A percentile compares a stretch with the other conserved stretches of the same genome.
Evolutionary conservation across 768 basidiomycete species (phyloP).

Genomic region (Termitomyces sp.): DNA sequence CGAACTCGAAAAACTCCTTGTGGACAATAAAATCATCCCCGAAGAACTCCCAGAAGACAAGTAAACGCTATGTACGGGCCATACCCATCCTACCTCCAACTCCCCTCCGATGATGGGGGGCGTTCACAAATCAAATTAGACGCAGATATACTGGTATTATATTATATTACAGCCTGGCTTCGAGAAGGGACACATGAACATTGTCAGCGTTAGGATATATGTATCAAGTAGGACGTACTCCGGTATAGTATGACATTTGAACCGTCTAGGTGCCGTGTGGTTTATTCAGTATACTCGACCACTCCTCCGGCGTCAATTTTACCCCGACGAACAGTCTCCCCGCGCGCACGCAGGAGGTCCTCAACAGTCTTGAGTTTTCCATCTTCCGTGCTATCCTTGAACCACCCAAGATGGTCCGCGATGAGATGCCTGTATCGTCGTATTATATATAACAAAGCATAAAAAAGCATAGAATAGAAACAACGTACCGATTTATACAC

Average conservation of each 20-base stretch:
- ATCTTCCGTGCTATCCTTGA: conserved; percentile 74
- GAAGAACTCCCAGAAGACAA: conserved; percentile 26
- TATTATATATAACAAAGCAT: not conserved
- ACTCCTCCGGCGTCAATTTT: conserved; percentile 45
- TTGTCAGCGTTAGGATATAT: conserved; percentile 6
- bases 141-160: not conserved
- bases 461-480: not conserved
- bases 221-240: conserved; percentile 4
- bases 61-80: not conserved
- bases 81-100: no score
- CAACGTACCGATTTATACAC: conserved; percentile 78
- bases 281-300: conserved; percentile 47
- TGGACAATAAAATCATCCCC: conserved; percentile 67
- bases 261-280: no score
- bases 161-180: not conserved
- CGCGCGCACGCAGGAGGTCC: conserved; percentile 72
- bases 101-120: no score
- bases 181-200: not conserved
- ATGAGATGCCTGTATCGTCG: conserved; percentile 65
- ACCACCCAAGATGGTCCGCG: conserved; percentile 91
- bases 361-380: conserved; percentile 79
- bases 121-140: conserved; percentile 1
- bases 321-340: conserved; percentile 67
- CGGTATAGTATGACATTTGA: not conserved
- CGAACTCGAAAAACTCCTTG: conserved; percentile 81